These are phyloP conservation scores for Mycena sp. DNA, from an alignment of 1,284 basidiomycete genomes.

Conservation along the genomic window DNA sequence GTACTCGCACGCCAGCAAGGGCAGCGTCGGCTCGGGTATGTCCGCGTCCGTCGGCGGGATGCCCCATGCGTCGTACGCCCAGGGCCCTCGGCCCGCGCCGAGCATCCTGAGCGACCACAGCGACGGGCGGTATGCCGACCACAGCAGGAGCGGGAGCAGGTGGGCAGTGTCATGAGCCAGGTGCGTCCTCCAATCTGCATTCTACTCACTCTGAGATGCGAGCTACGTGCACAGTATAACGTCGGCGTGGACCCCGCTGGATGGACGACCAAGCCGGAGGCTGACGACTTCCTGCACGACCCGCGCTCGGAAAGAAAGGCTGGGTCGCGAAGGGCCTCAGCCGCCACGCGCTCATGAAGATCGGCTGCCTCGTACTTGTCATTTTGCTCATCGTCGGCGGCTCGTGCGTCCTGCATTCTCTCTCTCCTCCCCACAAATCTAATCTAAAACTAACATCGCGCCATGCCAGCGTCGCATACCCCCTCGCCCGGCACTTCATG, in stretches of 20 bases:
- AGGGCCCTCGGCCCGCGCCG: constrained; percentile 18
- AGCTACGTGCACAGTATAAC: constrained; percentile 35
- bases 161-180: constrained; percentile 12
- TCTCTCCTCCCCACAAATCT: constrained; percentile 4
- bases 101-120: constrained; percentile 20
- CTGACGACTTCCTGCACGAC: constrained; percentile 44
- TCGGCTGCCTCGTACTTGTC: constrained; percentile 70
- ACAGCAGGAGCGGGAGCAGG: constrained; percentile 16
- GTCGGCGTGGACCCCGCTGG: constrained; percentile 39
- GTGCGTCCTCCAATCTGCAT: constrained; percentile 15
- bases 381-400: constrained; percentile 55
- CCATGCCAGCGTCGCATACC: constrained; percentile 45
- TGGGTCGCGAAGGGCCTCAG: constrained; percentile 34
- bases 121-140: constrained; percentile 15
- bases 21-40: constrained; percentile 14
- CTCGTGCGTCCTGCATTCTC: constrained; percentile 53
- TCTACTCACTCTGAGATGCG: constrained; percentile 10
- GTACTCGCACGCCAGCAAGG: constrained; percentile 8
- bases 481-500: constrained; percentile 33
- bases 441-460: constrained; percentile 10
- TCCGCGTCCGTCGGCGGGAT: constrained; percentile 3
- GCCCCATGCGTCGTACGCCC: constrained; percentile 14
- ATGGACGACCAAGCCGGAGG: constrained; percentile 40
- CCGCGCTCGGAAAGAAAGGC: constrained; percentile 42
- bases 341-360: constrained; percentile 63